Conservation (phyloP, 106 monocot genomes). For the Dendrobium huoshanense region DNA sequence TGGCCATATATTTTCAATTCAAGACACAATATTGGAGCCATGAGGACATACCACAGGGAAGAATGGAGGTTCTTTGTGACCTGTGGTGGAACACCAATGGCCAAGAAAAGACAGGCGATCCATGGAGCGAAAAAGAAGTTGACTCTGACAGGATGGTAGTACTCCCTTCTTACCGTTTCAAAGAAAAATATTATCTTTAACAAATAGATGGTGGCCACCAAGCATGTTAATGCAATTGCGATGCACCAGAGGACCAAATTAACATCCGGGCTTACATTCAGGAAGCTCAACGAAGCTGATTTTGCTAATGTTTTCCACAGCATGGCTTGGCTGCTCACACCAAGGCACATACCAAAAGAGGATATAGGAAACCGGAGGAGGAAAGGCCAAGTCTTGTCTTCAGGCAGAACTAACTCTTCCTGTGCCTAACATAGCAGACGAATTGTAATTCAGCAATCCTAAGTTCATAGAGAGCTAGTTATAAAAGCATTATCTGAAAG, state of each 20-base stretch:
- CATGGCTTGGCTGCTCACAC: conserved; percentile 56
- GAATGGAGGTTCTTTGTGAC: conserved; percentile 20
- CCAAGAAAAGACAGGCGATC: conserved; percentile 70
- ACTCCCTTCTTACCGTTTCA: conserved; percentile 69
- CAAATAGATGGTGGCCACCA: conserved; percentile 37
- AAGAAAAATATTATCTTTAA: conserved; percentile 71
- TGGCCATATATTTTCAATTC: conserved; percentile 87
- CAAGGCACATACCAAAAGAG: conserved; percentile 53
- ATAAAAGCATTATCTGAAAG: not conserved
- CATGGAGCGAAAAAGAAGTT: conserved; percentile 96
- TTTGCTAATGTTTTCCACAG: conserved; percentile 43
- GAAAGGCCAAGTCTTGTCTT: conserved; percentile 57
- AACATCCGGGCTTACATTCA: conserved; percentile 22
- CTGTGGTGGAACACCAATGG: conserved; percentile 44
- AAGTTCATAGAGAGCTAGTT: too few species aligned
- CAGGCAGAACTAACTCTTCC: conserved; percentile 42
- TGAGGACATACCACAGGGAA: conserved; percentile 57
- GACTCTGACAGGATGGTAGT: conserved; percentile 70
- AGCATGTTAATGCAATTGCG: conserved; percentile 23
- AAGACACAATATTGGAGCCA: conserved; percentile 68
- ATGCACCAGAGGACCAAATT: conserved; percentile 53
- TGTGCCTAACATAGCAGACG: conserved; percentile 20
- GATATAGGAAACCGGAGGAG: conserved; percentile 61
- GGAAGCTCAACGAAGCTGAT: conserved; percentile 31
- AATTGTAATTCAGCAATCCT: too few species aligned